These are phyloP conservation scores for Triticum urartu DNA, from an alignment of 176 grass and related monocot genomes.

Conservation along the genomic window DNA sequence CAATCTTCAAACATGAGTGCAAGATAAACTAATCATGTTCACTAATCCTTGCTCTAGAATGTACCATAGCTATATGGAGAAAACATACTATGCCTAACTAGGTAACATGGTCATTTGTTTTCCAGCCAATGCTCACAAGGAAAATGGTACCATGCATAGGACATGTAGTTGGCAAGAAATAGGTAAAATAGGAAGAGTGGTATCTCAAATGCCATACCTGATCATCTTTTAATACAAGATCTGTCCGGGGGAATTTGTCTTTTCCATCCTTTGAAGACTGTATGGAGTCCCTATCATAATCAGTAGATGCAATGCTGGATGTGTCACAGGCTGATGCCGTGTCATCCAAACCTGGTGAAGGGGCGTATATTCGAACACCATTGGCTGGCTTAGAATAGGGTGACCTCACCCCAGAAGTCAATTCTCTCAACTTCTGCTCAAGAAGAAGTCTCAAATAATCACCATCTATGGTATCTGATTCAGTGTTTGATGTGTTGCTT, in stretches of 20 bases:
- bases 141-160: conserved; percentile 20
- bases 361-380: conserved; percentile 17
- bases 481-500: conserved; percentile 23
- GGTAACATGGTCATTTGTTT: not conserved
- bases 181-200: conserved; percentile 26
- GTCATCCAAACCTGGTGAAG: conserved; percentile 40
- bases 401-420: conserved; percentile 54
- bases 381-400: conserved; percentile 58
- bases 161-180: conserved; percentile 24
- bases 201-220: conserved; percentile 44
- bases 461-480: conserved; percentile 56
- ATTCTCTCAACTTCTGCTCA: conserved; percentile 84
- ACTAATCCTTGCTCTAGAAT: not conserved
- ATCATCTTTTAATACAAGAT: conserved; percentile 29
- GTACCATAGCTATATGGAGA: not conserved
- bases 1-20: not conserved
- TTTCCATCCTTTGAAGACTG: conserved; percentile 54
- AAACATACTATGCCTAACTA: conserved; percentile 4
- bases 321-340: conserved; percentile 42
- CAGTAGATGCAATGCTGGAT: conserved; percentile 45
- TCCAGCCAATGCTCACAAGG: not conserved
- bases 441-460: conserved; percentile 83
- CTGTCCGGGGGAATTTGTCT: not conserved
- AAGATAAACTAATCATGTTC: conserved; percentile 13
- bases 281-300: conserved; percentile 48